These are phyloP conservation scores for Capsella bursapastoris DNA, from an alignment of 345 rosid species.

Conservation along the genomic window DNA sequence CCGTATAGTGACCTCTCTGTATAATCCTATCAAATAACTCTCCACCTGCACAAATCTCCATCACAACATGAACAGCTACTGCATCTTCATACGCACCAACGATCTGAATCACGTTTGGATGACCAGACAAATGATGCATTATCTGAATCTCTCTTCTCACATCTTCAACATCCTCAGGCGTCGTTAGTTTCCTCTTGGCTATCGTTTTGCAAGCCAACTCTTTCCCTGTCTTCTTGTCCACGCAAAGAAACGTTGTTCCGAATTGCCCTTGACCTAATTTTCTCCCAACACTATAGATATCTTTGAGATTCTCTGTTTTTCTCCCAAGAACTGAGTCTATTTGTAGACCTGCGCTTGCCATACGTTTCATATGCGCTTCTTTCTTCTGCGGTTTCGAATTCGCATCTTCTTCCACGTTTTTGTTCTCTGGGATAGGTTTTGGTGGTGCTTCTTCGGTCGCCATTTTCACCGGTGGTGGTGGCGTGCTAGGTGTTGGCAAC, in stretches of 20 bases:
- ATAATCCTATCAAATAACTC: slow-evolving; percentile 94
- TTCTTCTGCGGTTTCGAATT: slow-evolving; percentile 49
- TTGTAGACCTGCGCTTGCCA: slow-evolving; percentile 67
- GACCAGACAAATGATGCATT: slow-evolving; percentile 95
- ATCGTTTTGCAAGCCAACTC: slow-evolving; percentile 88
- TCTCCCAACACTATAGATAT: slow-evolving; percentile 75
- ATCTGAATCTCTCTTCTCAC: slow-evolving; percentile 96
- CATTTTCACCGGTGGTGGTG: slow-evolving; percentile 78
- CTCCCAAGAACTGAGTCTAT: slow-evolving; percentile 76
- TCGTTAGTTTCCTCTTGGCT: slow-evolving; percentile 75
- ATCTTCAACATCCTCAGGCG: slow-evolving; percentile 82
- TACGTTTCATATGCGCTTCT: slow-evolving; percentile 60
- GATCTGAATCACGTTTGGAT: slow-evolving; percentile 82
- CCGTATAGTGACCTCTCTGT: slow-evolving; percentile 85
- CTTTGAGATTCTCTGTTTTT: slow-evolving; percentile 81
- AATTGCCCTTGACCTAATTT: slow-evolving; percentile 98
- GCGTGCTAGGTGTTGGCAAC: slow-evolving; percentile 52
- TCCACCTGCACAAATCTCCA: slow-evolving; percentile 96
- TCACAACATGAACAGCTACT: slow-evolving; percentile 82
- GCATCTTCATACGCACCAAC: slow-evolving; percentile 91
- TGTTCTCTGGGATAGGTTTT: slow-evolving; percentile 35
- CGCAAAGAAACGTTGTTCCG: slow-evolving; percentile 85
- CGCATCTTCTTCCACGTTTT: slow-evolving; percentile 30
- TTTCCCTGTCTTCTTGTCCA: slow-evolving; percentile 64
- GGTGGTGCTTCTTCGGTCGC: slow-evolving; percentile 43